Percentiles rank a stretch among this genome's conserved stretches.
Conservation (phyloP, 805 yeast species). For the Isabelozyma rhagii region DNA sequence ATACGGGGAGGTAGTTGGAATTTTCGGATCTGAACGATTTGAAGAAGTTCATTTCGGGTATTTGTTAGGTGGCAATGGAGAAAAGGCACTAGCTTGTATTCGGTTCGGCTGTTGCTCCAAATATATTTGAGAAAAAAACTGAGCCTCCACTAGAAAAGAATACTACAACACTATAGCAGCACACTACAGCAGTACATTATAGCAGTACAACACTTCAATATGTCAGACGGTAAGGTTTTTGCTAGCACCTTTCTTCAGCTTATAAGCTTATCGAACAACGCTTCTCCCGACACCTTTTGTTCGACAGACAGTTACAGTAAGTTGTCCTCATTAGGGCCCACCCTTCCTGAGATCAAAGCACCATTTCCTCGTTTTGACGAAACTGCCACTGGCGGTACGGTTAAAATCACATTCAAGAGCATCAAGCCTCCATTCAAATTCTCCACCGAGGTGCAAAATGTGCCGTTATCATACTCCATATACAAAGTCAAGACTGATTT, state of each 20-base stretch:
- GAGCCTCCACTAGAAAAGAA: too few species aligned
- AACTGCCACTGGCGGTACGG: constrained; percentile 7
- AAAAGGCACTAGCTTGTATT: background rate
- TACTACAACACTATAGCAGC: too few species aligned
- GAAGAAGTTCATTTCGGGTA: constrained; percentile 33
- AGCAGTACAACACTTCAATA: background rate
- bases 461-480: constrained; percentile 24
- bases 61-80: background rate
- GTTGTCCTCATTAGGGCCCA: constrained; percentile 40
- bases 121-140: background rate
- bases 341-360: constrained; percentile 45
- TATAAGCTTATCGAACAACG: constrained; percentile 41
- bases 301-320: constrained; percentile 25
- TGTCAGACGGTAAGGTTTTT: background rate
- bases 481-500: constrained; percentile 38
- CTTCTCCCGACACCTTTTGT: constrained; percentile 28
- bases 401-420: constrained; percentile 51
- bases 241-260: constrained; percentile 47
- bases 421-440: constrained; percentile 70
- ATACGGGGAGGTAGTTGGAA: constrained; percentile 25
- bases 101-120: background rate
- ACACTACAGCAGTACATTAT: too few species aligned
- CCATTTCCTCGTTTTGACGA: constrained; percentile 28
- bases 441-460: constrained; percentile 22
- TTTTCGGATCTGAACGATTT: constrained; percentile 21